phyloP scores from a whole-genome alignment of 169 alveolate genomes.

The Eimeria tenella region DNA sequence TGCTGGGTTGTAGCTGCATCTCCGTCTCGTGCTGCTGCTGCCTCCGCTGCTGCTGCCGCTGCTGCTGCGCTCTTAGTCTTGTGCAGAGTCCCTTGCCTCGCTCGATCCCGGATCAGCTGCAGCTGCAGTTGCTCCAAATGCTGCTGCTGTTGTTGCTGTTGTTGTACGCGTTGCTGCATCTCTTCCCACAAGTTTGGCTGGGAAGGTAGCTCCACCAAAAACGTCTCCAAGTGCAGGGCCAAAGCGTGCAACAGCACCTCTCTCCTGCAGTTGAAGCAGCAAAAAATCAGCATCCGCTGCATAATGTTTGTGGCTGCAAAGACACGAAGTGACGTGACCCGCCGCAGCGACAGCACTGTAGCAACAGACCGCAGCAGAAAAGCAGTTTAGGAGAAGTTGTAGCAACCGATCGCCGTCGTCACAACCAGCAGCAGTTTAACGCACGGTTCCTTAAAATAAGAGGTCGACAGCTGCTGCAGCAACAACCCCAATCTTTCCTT shows the following conservation, averaged over 20 bases:
- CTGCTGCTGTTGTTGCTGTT: neutral
- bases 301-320: too few species aligned
- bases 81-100: neutral
- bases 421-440: neutral
- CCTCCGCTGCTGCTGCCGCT: conserved; percentile 23
- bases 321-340: too few species aligned
- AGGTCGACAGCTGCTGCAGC: neutral
- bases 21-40: neutral
- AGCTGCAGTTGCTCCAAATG: conserved; percentile 10
- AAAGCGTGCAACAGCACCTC: conserved; percentile 7
- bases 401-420: neutral
- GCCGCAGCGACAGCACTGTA: neutral
- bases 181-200: conserved; percentile 34
- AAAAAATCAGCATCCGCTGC: too few species aligned
- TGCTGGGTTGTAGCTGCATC: conserved; percentile 31
- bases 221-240: conserved; percentile 23
- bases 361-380: neutral
- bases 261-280: neutral
- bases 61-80: neutral
- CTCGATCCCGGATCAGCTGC: conserved; percentile 8
- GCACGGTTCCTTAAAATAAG: neutral
- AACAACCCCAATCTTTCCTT: neutral
- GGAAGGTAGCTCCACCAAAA: neutral
- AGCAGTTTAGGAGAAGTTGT: neutral
- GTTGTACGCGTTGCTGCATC: conserved; percentile 32